Percentiles rank a stretch among this genome's conserved stretches.
These are phyloP conservation scores for Clavaria fumosa DNA, from an alignment of 768 basidiomycete species.

Conservation along the genomic window DNA sequence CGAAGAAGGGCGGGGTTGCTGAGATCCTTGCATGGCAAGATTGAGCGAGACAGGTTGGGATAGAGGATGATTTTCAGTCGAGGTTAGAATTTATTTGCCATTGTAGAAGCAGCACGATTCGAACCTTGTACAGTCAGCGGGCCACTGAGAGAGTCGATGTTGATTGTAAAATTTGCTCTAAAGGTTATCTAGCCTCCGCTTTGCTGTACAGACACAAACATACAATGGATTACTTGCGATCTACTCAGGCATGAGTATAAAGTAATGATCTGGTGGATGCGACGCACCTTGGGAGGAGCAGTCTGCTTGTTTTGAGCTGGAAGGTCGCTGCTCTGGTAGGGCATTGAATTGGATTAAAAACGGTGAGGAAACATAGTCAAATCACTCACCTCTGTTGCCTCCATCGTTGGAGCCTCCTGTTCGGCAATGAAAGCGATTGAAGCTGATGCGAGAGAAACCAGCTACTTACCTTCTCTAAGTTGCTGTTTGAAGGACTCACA, in stretches of 20 bases:
- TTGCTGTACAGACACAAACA: not conserved
- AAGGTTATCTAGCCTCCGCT: not conserved
- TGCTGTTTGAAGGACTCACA: not conserved
- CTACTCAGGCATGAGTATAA: not conserved
- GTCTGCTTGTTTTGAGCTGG: not conserved
- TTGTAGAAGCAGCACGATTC: not conserved
- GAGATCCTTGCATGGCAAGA: not conserved
- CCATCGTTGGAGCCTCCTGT: not conserved
- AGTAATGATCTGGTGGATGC: not conserved
- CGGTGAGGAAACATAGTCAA: not conserved
- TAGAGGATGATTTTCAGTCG: not conserved
- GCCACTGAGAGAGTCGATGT: not conserved
- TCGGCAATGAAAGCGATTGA: not conserved
- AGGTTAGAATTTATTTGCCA: not conserved
- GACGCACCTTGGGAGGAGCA: not conserved
- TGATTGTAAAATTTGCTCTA: not conserved
- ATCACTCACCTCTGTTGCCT: not conserved
- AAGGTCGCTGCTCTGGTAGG: not conserved
- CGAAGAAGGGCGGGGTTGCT: not conserved
- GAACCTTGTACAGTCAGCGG: not conserved
- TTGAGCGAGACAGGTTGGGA: not conserved
- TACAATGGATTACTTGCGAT: not conserved
- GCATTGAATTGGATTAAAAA: not conserved
- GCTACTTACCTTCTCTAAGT: not conserved
- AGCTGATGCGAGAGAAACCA: not conserved